These are phyloP conservation scores for Rhizophagus clarus DNA, from an alignment of 192 early-diverging fungal genomes.

Conservation along the genomic window DNA sequence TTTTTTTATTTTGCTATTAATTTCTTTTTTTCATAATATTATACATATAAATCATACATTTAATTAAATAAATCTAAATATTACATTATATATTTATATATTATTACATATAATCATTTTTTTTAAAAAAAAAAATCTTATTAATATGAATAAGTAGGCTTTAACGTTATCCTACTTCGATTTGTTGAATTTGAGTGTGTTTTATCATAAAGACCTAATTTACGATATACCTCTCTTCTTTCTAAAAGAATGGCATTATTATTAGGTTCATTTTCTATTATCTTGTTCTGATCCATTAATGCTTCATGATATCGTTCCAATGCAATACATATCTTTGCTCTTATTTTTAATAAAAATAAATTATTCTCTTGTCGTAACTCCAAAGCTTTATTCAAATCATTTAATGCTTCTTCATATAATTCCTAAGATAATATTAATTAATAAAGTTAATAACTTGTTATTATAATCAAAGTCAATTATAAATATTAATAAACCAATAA, in stretches of 20 bases:
- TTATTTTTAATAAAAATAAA: neutral
- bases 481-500: no score
- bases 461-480: no score
- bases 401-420: neutral
- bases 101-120: no score
- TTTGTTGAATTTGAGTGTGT: neutral
- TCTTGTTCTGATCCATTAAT: neutral
- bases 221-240: neutral
- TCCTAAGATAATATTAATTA: neutral
- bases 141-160: neutral
- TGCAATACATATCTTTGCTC: neutral
- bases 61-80: no score
- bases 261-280: neutral
- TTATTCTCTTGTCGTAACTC: neutral
- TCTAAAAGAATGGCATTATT: neutral
- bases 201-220: neutral
- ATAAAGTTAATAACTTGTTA: no score
- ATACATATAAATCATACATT: no score
- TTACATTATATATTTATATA: no score
- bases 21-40: no score
- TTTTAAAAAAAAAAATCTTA: neutral
- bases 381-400: neutral
- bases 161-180: neutral
- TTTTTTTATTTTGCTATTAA: no score
- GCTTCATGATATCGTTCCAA: neutral